Conservation (phyloP, 371 early-diverging fungal genomes). For the Syncephalastrum contaminatum region DNA sequence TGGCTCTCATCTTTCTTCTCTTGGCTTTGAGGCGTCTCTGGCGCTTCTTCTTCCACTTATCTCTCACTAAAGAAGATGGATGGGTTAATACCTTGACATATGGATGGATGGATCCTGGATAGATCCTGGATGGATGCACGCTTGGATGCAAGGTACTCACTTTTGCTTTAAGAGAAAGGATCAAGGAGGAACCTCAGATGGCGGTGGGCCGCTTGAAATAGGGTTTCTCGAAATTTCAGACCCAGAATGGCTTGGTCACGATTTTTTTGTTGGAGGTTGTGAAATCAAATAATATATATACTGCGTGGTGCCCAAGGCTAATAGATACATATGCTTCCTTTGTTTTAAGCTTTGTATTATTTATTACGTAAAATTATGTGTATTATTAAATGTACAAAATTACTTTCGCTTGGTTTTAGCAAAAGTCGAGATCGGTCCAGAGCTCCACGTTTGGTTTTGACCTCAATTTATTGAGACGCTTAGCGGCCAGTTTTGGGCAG, state of each 20-base stretch:
- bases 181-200: conserved; percentile 1
- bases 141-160: conserved; percentile 5
- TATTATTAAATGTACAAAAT: too few relatives aligned
- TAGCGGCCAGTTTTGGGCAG: too few relatives aligned
- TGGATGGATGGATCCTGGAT: conserved; percentile 16
- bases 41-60: conserved; percentile 41
- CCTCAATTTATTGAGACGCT: too few relatives aligned
- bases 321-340: not conserved
- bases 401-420: too few relatives aligned
- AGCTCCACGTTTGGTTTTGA: too few relatives aligned
- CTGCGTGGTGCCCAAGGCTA: too few relatives aligned
- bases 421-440: too few relatives aligned
- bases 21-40: conserved; percentile 41
- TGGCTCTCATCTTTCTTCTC: conserved; percentile 42
- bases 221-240: not conserved
- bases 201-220: conserved; percentile 1
- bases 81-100: not conserved
- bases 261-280: not conserved
- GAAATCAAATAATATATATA: too few relatives aligned
- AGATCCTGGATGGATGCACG: conserved; percentile 19
- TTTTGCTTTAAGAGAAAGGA: conserved; percentile 12
- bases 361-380: too few relatives aligned
- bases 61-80: conserved; percentile 29
- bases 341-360: not conserved
- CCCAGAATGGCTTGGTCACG: not conserved